phyloP scores from a whole-genome alignment of 495 filamentous ascomycete genomes.

The Penicillium atrosanguineum region DNA sequence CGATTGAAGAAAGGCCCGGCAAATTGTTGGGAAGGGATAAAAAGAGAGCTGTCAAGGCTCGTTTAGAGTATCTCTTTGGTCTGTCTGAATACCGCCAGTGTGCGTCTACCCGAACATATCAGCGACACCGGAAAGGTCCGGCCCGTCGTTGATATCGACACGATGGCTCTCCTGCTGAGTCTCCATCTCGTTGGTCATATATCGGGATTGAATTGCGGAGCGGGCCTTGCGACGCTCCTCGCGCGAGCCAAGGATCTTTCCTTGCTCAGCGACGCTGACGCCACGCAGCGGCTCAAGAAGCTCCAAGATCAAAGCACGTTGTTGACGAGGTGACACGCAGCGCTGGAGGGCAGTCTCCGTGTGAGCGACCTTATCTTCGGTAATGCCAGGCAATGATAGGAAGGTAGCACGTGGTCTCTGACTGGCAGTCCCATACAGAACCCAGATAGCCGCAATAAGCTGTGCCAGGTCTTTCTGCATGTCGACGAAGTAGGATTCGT shows the following conservation, averaged over 20 bases:
- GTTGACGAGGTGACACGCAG: constrained; percentile 68
- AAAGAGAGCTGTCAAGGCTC: no score
- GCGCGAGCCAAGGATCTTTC: constrained; percentile 62
- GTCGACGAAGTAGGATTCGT: constrained; percentile 95
- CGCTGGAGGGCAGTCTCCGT: constrained; percentile 53
- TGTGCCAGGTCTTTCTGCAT: constrained; percentile 89
- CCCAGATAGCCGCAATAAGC: constrained; percentile 81
- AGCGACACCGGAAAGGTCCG: constrained; percentile 62
- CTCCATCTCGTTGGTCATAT: constrained; percentile 51
- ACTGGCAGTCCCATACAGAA: constrained; percentile 65
- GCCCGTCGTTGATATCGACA: constrained; percentile 54
- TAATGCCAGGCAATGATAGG: constrained; percentile 57
- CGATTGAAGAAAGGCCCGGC: no score
- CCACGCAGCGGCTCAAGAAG: constrained; percentile 82
- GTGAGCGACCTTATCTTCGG: constrained; percentile 40
- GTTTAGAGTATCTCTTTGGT: no score
- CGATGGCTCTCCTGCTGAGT: constrained; percentile 40
- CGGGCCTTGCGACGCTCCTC: constrained; percentile 52
- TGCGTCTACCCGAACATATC: constrained; percentile 60
- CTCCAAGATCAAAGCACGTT: constrained; percentile 81
- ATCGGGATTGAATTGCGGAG: constrained; percentile 54
- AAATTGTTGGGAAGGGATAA: no score
- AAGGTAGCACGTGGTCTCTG: constrained; percentile 51
- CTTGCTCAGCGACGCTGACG: constrained; percentile 88
- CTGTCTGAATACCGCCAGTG: not conserved